Base-by-base conservation (phyloP, 257 asterid species). In the Primulina huaijiensis region DNA sequence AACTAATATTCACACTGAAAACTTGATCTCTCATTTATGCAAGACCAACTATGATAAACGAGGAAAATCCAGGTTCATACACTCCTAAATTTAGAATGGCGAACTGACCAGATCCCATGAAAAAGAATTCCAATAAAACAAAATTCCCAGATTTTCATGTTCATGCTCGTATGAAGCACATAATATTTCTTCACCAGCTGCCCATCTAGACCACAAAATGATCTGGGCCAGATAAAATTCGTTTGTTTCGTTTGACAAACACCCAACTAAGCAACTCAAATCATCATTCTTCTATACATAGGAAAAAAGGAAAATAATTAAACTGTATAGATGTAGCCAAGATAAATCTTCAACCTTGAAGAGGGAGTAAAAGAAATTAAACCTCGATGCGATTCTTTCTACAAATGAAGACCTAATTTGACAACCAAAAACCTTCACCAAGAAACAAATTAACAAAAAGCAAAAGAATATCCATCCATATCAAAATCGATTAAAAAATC, bases 401-500 rank as follows among this genome's bases (percentile, higher is more conserved):
- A 8, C 27, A 23, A 55, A 62, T 17, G 55, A 27, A 6, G 53
- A 50, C 30, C 40, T 10, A 37, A 46, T 27, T 71, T 53, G 59
- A 25, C n/a, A 16, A 17, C 67, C 9, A 53, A 19, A 59, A 21
- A 50, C 57, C 20, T 50, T 17, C 57, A 50, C 20, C 57, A 16
- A 17, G 20, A 50, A 16, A 50, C 23, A 67, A 50, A 58, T 35
- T 5, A 55, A 46, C 29, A 53, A 35, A 60, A 21, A 19, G 7
- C 6, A 65, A 58, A 1, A 60, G 68, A 25, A 12, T 8, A 29
- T 33, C 31, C 30, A 53, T 53, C 31, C 30, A 53, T 53, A 23
- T 11, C 68, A 43, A 14, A 56, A 37, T 27, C 34, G 53, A 62
- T 58, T 31, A 25, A 74, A 37, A 40, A 19, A 70, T 30, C n/a